Base-by-base conservation (phyloP, 1,284 basidiomycete genomes). In the Cutaneotrichosporon sp. region DNA sequence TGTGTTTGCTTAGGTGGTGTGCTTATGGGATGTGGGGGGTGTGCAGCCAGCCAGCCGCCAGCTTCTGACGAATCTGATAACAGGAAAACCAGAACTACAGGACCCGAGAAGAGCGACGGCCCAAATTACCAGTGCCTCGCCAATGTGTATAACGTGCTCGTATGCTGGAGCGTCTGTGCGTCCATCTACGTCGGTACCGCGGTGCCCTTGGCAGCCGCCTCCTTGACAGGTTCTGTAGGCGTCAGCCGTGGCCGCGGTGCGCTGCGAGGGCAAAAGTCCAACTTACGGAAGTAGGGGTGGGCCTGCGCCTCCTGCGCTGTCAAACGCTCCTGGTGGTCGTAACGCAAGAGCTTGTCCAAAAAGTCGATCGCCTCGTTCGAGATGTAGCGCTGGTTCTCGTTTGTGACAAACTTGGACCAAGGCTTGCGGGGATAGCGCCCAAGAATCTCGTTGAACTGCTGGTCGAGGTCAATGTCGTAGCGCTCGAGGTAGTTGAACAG, bases 341-440 rank as follows among this genome's bases (percentile, higher is more conserved):
- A 98, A 45, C 90, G 84, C 66, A 98, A 81, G 43, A 98, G 80
- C 77, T 93, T 93, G 78, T 98, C 94, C 58, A 98, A 77, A 69
- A 97, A 87, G 78, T 97, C 92, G 66, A 93, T 87, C n/a, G 91
- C 92, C 70, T 94, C 91, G 72, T 91, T 96, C n/a, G 90, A 91
- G 63, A 97, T 91, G 76, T 90, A 97, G 51, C 92, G 84, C 75
- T 96, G 90, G 74, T 97, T 97, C 71, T 98, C 94, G 43, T 67
- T 86, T 8, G 89, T 93, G 66, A 94, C 87, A 75, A 96, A 94
- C 56, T 86, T 81, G 45, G 87, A 84, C 92, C 94, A 98, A 4
- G 91, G 87, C 75, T 94, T 97, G 70, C 88, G 84, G 55, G 87
- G 86, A 77, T 93, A 93, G 74, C 89, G 88, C 69, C 87, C 87